These are phyloP conservation scores for Panicum virgatum DNA, from an alignment of 202 grass and related monocot genomes.

Conservation along the genomic window DNA sequence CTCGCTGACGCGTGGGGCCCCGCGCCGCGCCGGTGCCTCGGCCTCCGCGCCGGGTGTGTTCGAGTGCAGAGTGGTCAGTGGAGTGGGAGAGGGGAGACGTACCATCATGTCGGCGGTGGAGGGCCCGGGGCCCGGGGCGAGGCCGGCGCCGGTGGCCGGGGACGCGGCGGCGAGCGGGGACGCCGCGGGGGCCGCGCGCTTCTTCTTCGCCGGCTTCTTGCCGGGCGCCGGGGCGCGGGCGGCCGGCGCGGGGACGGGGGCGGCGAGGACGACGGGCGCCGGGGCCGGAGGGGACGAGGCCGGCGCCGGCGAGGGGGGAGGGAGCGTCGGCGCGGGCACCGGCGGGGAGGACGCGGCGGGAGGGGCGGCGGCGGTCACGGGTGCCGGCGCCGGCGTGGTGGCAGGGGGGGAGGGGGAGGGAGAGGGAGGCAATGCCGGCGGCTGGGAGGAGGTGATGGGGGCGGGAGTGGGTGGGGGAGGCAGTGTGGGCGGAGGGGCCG, in stretches of 20 bases:
- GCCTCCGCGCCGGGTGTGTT: background rate
- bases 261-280: conserved; percentile 35
- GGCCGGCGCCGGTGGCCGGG: conserved; percentile 18
- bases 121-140: conserved; percentile 60
- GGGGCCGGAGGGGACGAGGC: conserved; percentile 23
- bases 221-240: conserved; percentile 35
- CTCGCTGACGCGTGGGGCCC: conserved; percentile 12
- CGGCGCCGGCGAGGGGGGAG: conserved; percentile 2
- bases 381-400: conserved; percentile 23
- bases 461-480: conserved; percentile 20
- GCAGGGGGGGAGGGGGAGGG: too few relatives aligned
- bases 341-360: conserved; percentile 13
- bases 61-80: too few relatives aligned
- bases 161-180: conserved; percentile 48
- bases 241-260: too few relatives aligned
- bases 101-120: conserved; percentile 67
- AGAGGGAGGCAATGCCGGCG: conserved; percentile 19
- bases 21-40: too few relatives aligned
- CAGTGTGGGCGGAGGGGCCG: background rate
- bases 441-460: conserved; percentile 18
- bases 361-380: background rate
- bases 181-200: conserved; percentile 34
- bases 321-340: background rate
- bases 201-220: conserved; percentile 51
- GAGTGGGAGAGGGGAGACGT: conserved; percentile 32